These are phyloP conservation scores for Colletotrichum tabaci DNA, from an alignment of 2,329 filamentous ascomycete genomes.

Conservation along the genomic window DNA sequence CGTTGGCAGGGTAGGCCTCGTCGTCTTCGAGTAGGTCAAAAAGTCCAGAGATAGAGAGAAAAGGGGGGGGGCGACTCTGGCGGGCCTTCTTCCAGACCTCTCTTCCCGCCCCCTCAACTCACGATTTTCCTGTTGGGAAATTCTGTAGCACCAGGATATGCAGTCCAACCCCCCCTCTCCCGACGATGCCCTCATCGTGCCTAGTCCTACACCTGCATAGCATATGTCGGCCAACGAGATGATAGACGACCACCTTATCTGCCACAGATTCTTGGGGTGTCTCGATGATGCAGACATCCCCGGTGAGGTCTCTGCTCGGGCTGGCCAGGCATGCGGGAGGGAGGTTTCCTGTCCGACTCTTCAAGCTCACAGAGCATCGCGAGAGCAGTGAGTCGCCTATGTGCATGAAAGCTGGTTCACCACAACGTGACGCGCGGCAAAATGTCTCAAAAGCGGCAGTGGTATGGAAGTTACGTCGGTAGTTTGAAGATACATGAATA, in stretches of 20 bases:
- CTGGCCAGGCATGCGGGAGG: neutral
- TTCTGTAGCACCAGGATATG: no score
- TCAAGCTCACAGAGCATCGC: neutral
- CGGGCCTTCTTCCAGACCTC: no score
- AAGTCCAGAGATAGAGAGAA: neutral
- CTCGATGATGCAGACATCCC: constrained; percentile 3
- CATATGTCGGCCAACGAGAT: neutral
- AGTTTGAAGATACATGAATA: neutral
- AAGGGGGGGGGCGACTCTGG: no score
- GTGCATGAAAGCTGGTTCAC: neutral
- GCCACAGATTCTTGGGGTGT: neutral
- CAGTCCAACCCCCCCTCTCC: no score
- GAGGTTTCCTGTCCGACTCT: no score
- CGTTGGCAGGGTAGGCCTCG: no score
- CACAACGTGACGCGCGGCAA: neutral
- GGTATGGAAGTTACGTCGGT: neutral
- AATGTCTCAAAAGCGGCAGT: neutral
- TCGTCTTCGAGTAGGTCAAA: neutral
- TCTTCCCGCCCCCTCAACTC: no score
- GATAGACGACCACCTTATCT: constrained; percentile 2
- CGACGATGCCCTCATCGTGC: no score
- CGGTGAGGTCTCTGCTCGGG: neutral
- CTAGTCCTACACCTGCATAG: no score
- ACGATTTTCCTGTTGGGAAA: no score
- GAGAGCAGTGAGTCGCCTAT: neutral